Conservation (phyloP, 179 eudicot species). For the Silene noctiflora region DNA sequence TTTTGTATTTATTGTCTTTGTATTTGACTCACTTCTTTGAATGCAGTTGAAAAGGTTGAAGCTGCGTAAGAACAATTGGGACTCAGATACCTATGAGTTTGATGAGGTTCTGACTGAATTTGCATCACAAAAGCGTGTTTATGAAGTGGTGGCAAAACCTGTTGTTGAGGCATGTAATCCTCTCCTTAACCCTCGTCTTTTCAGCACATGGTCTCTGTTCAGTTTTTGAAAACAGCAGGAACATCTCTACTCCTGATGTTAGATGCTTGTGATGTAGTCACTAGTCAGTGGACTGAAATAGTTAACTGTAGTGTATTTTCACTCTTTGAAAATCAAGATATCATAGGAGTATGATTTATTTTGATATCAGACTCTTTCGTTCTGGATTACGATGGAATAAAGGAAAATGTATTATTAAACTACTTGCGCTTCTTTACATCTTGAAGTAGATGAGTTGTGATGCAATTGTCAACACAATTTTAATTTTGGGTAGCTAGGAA, state of each 20-base stretch:
- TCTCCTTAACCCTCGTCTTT: conserved; percentile 7
- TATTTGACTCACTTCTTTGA: not conserved
- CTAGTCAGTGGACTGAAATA: not conserved
- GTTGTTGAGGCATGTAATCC: conserved; percentile 63
- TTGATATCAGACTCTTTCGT: not conserved
- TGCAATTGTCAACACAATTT: not conserved
- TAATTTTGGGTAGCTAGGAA: too few relatives aligned
- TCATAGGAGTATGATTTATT: not conserved
- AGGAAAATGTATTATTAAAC: not conserved
- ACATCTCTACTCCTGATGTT: not conserved
- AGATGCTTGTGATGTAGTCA: conserved; percentile 1
- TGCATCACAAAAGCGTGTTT: conserved; percentile 81
- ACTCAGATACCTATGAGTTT: conserved; percentile 76
- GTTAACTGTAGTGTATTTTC: not conserved
- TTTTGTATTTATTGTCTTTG: not conserved
- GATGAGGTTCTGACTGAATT: conserved; percentile 80
- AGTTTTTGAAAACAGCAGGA: not conserved
- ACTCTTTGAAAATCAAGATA: not conserved
- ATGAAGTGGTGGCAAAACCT: conserved; percentile 79
- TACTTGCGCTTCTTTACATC: not conserved
- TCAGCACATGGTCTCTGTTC: not conserved
- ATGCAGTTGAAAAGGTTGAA: conserved; percentile 79
- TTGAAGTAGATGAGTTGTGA: not conserved
- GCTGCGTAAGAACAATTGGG: conserved; percentile 87
- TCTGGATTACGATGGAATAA: not conserved